A percentile compares a stretch with the other conserved stretches of the same genome.
These are phyloP conservation scores for Ascosphaera pollenicola DNA, from an alignment of 2,329 filamentous ascomycete genomes.

Conservation along the genomic window DNA sequence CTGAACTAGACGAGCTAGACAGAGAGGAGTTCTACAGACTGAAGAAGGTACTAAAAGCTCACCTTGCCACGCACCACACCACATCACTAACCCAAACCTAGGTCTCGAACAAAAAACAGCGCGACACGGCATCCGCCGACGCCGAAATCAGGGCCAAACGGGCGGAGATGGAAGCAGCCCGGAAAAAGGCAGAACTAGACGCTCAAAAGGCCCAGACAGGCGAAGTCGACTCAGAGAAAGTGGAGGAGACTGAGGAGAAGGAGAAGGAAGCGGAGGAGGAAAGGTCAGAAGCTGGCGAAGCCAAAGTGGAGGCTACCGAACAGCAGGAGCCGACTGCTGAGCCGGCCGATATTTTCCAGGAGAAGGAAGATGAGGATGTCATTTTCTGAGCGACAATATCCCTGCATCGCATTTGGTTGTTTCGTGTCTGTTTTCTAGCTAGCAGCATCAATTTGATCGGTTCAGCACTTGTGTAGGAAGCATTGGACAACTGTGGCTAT, in stretches of 20 bases:
- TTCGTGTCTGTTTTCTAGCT: too few species aligned
- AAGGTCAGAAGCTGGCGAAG: neutral
- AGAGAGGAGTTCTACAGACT: slow-evolving; percentile 94
- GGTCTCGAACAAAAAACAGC: slow-evolving; percentile 64
- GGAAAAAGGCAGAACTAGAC: neutral
- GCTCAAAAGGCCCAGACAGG: neutral
- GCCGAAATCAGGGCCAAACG: slow-evolving; percentile 56
- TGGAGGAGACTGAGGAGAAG: neutral
- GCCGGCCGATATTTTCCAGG: slow-evolving; percentile 39
- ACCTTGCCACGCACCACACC: neutral
- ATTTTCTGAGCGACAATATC: slow-evolving; percentile 36
- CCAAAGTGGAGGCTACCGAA: neutral
- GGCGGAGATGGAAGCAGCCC: slow-evolving; percentile 17
- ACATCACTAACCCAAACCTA: slow-evolving; percentile 3
- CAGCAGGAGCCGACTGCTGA: slow-evolving; percentile 1
- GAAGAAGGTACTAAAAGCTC: slow-evolving; percentile 48
- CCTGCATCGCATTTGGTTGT: too few species aligned
- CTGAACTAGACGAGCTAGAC: slow-evolving; percentile 90
- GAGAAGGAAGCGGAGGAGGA: neutral
- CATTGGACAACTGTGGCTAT: too few species aligned
- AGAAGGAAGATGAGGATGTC: slow-evolving; percentile 54
- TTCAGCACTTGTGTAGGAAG: too few species aligned
- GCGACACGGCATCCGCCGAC: slow-evolving; percentile 49
- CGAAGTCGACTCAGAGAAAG: neutral
- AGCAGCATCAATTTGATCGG: too few species aligned